A percentile compares a stretch with the other conserved stretches of the same genome.
phyloP scores from a whole-genome alignment of 495 filamentous ascomycete genomes.

The Achaetomiella virescens region DNA sequence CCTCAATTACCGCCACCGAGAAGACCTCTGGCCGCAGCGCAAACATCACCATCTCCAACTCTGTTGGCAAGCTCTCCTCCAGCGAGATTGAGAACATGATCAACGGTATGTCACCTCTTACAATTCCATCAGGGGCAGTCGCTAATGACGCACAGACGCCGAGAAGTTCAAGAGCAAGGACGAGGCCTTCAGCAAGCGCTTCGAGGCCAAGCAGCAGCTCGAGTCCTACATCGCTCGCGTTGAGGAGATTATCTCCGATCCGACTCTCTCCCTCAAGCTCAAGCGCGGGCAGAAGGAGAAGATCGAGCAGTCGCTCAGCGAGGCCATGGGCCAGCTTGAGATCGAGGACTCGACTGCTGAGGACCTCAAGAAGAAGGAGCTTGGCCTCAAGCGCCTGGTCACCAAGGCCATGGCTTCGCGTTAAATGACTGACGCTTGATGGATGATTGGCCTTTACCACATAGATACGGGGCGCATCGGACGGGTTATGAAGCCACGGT shows the following conservation, averaged over 20 bases:
- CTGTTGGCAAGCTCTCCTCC: slow-evolving; percentile 94
- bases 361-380: slow-evolving; percentile 99
- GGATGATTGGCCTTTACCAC: slow-evolving; percentile 28
- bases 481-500: slow-evolving; percentile 26
- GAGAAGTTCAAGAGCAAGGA: slow-evolving; percentile 98
- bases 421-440: slow-evolving; percentile 45
- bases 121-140: slow-evolving; percentile 7
- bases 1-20: slow-evolving; percentile 98
- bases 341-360: slow-evolving; percentile 69
- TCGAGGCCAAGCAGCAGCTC: slow-evolving; percentile 96
- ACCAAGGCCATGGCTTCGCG: slow-evolving; percentile 94
- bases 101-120: slow-evolving; percentile 51
- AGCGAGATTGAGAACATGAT: slow-evolving; percentile 98
- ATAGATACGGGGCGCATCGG: slow-evolving; percentile 27
- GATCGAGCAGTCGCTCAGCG: slow-evolving; percentile 78
- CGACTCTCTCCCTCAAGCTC: slow-evolving; percentile 89
- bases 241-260: slow-evolving; percentile 97
- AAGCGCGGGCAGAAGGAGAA: slow-evolving; percentile 99
- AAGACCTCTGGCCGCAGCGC: slow-evolving; percentile 96
- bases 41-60: slow-evolving; percentile 99
- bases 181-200: slow-evolving; percentile 98
- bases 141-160: slow-evolving; percentile 54
- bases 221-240: slow-evolving; percentile 99
- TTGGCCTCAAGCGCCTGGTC: slow-evolving; percentile 93
- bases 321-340: slow-evolving; percentile 47